These are phyloP conservation scores for Blumeriella jaapii DNA, from an alignment of 2,329 filamentous ascomycete genomes.

Conservation along the genomic window DNA sequence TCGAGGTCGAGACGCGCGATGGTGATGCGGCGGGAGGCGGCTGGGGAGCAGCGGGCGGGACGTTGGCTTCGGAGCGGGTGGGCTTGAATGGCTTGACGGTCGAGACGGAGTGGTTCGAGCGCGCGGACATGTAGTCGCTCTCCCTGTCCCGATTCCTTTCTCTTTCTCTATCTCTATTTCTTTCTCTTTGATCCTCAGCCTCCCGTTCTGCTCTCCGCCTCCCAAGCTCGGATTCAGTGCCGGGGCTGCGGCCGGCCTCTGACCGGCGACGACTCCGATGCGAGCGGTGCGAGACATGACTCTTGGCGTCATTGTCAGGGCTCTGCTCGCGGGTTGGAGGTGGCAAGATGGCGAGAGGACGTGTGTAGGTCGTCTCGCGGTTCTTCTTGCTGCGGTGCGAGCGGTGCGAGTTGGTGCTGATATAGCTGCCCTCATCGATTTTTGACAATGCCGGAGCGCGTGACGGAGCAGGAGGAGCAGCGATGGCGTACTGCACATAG, in stretches of 20 bases:
- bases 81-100: conserved; percentile 7
- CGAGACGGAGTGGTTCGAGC: background rate
- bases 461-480: background rate
- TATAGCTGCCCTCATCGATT: conserved; percentile 13
- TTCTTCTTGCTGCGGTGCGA: background rate
- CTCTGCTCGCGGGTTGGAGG: conserved; percentile 1
- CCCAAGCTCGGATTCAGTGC: conserved; percentile 2
- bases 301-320: too few relatives aligned
- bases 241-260: too few relatives aligned
- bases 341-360: background rate
- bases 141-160: conserved; percentile 1
- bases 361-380: background rate
- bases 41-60: background rate
- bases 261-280: too few relatives aligned
- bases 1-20: too few relatives aligned
- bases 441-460: conserved; percentile 4
- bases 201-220: background rate
- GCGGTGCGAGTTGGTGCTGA: background rate
- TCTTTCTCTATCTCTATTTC: background rate
- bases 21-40: conserved; percentile 2
- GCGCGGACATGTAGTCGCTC: conserved; percentile 2
- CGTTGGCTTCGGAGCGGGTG: too few relatives aligned
- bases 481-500: conserved; percentile 12
- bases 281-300: background rate
- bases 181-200: background rate